Evolutionary conservation across 2,329 filamentous ascomycete genomes (phyloP).

Genomic region (Clonostachys rhizophaga): DNA sequence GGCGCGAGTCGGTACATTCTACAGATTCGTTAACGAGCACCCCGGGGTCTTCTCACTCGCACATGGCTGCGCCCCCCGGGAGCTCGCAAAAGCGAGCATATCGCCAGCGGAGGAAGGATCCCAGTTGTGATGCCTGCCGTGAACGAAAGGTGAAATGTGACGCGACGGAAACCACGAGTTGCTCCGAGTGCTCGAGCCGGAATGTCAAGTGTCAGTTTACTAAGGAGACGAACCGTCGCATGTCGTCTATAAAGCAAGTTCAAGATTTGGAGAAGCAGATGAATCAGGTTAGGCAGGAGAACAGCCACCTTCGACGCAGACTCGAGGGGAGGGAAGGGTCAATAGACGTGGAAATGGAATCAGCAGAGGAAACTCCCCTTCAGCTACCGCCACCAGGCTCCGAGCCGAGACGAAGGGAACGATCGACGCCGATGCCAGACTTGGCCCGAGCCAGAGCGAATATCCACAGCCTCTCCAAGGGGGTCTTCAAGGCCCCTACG

Average conservation of each 20-base stretch:
- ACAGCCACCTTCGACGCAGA: slow-evolving; percentile 66
- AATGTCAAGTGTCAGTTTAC: slow-evolving; percentile 98
- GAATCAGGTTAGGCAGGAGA: slow-evolving; percentile 73
- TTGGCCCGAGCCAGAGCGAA: slow-evolving; percentile 68
- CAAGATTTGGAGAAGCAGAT: slow-evolving; percentile 95
- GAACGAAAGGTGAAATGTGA: slow-evolving; percentile 88
- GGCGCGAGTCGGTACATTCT: slow-evolving; percentile 57
- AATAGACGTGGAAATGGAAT: slow-evolving; percentile 43
- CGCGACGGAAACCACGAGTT: slow-evolving; percentile 92
- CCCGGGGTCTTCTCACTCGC: slow-evolving; percentile 32
- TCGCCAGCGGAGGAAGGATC: slow-evolving; percentile 90
- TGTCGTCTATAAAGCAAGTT: slow-evolving; percentile 99
- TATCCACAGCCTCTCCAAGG: slow-evolving; percentile 68
- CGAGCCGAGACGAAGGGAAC: slow-evolving; percentile 59
- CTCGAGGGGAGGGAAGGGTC: slow-evolving; percentile 46
- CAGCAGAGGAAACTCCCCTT: slow-evolving; percentile 42
- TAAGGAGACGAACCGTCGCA: slow-evolving; percentile 95
- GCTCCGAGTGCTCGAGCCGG: slow-evolving; percentile 93
- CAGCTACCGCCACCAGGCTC: slow-evolving; percentile 62
- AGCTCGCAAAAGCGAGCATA: slow-evolving; percentile 90
- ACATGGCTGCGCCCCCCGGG: slow-evolving; percentile 33
- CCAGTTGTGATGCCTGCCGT: slow-evolving; percentile 93
- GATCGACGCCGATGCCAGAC: slow-evolving; percentile 59
- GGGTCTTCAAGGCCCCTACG: slow-evolving; percentile 74
- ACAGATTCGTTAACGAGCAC: slow-evolving; percentile 52